Evolutionary conservation across 2,329 filamentous ascomycete genomes (phyloP), one percentile per base, ranked within the genome.

Genomic region (Sphaerostilbella broomeana): DNA sequence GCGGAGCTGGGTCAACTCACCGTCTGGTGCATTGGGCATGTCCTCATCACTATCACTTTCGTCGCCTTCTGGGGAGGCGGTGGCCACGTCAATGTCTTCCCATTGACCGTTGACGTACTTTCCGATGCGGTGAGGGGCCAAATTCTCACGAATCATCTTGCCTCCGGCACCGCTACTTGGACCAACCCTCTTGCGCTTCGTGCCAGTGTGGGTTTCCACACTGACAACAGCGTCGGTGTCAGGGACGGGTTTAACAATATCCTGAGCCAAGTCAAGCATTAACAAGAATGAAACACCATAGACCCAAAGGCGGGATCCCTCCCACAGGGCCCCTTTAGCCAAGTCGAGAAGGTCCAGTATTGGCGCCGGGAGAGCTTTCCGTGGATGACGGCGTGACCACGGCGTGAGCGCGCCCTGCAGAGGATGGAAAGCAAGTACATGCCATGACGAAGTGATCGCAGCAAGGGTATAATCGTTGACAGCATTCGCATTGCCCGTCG

Each of bases 271-370:
- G 58, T 97, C 88, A 44, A 98, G 77, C 89, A 97, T 97, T 65
- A 86, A 88, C 17, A 98, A 62, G 73, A 88, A 97, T 1, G 77
- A 81, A 27, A 79, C 76, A 6, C 90, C 89, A 54, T 94, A 95
- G 15, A 97, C 65, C 87, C 90, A 97, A 6, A 90, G 63, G 11
- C 90, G 76, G 19, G 69, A 68, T 1, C 82, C 69, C 55, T 94
- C 84, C 89, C 90, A 97, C 26, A 95, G 61, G 18, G 81, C 79
- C 4, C 88, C 89, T 68, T 90, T 90, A 38, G 84, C 84, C 28
- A 86, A 72, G 57, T 95, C 88, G 44, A 82, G 77, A 17, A 88
- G 75, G 47, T 79, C 76, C 40, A 73, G 77, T 58, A 94, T 90
- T 33, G 84, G 75, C 3, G 72, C 68, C 0, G 88, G 92, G 15